Base-by-base conservation (phyloP, 495 filamentous ascomycete species). In the Alectoria sarmentosa region DNA sequence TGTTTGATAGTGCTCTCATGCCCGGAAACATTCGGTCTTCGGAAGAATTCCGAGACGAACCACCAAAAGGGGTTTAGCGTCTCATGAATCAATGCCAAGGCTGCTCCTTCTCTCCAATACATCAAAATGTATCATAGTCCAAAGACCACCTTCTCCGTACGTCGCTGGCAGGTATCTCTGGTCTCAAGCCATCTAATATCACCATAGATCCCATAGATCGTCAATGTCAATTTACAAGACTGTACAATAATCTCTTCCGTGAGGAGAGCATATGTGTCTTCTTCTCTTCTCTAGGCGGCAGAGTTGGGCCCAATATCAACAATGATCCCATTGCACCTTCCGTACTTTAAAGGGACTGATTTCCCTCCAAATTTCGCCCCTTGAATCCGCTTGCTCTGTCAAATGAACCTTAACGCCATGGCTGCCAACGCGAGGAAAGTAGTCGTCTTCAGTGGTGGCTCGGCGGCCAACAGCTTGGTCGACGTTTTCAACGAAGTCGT, bases 401-500 rank as follows among this genome's bases (percentile, higher is more conserved):
- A 46, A 30, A 28, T 30, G 9, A 8, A 37, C 15, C n/a, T 32
- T 15, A 65, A 23, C 52, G 3, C 36, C 14, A 70, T 67, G 62
- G 21, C 49, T 36, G n/a, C 14, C 19, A 39, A 49, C 30, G 32
- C 61, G 19, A 69, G 80, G 70, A 86, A 88, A 65, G 87, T 95
- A 66, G 88, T 90, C 55, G 87, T 94, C 42, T 89, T 96, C 74
- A 92, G 90, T 8, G 90, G 90, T 69, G 93, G 93, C 46, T 96
- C 90, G 54, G 93, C 92, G 37, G 91, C 93, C 1, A 98, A 97
- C 71, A 96, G 86, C 68, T 82, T 98, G 4, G 93, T 97, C 17
- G 93, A 96, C 72, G 90, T 96, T 17, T 96, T 98, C 74, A 84
- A 85, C 67, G 79, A 80, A 32, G 80, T 97, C 9, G 80, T 86